Percentiles rank a stretch among this genome's conserved stretches.
These are phyloP conservation scores for Arxiozyma bovina DNA, from an alignment of 1,139 yeast genomes.

Conservation along the genomic window DNA sequence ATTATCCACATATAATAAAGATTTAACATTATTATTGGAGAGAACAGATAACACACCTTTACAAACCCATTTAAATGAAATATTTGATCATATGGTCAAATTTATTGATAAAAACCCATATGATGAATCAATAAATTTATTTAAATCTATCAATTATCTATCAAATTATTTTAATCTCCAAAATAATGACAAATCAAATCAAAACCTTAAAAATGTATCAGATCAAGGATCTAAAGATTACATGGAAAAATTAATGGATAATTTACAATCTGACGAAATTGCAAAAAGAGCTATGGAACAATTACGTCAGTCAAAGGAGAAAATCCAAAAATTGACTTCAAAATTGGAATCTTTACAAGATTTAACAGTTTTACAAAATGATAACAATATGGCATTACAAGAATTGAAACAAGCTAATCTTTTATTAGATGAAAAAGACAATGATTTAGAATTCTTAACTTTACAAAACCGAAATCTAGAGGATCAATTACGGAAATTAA, in stretches of 20 bases:
- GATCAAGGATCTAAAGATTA: conserved; percentile 59
- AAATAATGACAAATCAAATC: conserved; percentile 19
- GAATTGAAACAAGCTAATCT: conserved; percentile 56
- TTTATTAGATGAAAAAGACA: conserved; percentile 45
- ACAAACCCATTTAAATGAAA: conserved; percentile 18
- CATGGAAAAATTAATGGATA: conserved; percentile 60
- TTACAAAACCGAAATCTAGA: conserved; percentile 32
- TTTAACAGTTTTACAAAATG: conserved; percentile 37
- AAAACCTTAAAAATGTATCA: conserved; percentile 26
- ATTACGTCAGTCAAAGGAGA: conserved; percentile 46
- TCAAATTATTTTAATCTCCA: conserved; percentile 58
- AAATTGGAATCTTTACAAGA: conserved; percentile 1
- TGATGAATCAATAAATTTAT: conserved; percentile 28
- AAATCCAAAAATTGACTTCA: conserved; percentile 41
- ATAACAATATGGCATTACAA: conserved; percentile 26
- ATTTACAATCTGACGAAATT: conserved; percentile 75
- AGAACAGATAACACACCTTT: conserved; percentile 20
- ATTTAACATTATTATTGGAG: conserved; percentile 8
- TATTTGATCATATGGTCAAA: conserved; percentile 17
- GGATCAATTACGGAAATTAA: conserved; percentile 50
- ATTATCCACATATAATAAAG: conserved; percentile 3
- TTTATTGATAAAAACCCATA: conserved; percentile 23
- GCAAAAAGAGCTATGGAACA: conserved; percentile 70
- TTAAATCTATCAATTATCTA: conserved; percentile 53
- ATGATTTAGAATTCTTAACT: conserved; percentile 47